Evolutionary conservation across 2,329 filamentous ascomycete species (phyloP), one percentile per base, ranked within the genome.

Genomic region (Fusarium heterosporum): DNA sequence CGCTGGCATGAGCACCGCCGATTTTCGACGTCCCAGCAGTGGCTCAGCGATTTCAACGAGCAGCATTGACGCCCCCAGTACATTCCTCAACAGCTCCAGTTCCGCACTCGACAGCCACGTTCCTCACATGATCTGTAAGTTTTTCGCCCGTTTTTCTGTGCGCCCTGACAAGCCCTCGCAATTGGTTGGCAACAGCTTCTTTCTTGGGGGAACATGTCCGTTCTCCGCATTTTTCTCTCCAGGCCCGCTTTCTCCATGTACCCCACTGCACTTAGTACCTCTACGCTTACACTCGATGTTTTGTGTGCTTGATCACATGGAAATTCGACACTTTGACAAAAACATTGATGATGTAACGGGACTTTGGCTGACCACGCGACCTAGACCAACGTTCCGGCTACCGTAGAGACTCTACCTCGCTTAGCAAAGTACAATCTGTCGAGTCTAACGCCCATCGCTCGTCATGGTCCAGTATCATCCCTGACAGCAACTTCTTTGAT

Each of bases 51-150:
- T 77, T 46, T 76, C 75, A 40, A 73, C 75, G 49, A 74, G 72
- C 64, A 75, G 74, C 62, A 69, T 73, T 47, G 70, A 77, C 46
- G 73, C 72, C 12, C 68, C 65, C 30, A 64, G 66, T 40, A 59
- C 65, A 38, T 73, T 72, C 41, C 66, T 75, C 30, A 68, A 69
- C 64, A 74, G 69, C 64, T 70, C 71, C 34, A 74, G 69, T 64
- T 70, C 71, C 34, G 71, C 64, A 46, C 66, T 77, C 45, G 80
- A 84, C 40, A 78, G 77, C 72, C 83, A 84, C 68, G 78, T 81
- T 57, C 79, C 82, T 68, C 81, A 83, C 73, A 77, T 82, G 72
- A 77, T 83, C 67, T 82, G 83, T 85, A 80, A 81, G 82, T 80
- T 59, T 67, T 60, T 30, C 19, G 29, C 42, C 56, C 67, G 55